A percentile compares a stretch with the other conserved stretches of the same genome.
These are phyloP conservation scores for Boletus fagicola DNA, from an alignment of 768 basidiomycete genomes.

Conservation along the genomic window DNA sequence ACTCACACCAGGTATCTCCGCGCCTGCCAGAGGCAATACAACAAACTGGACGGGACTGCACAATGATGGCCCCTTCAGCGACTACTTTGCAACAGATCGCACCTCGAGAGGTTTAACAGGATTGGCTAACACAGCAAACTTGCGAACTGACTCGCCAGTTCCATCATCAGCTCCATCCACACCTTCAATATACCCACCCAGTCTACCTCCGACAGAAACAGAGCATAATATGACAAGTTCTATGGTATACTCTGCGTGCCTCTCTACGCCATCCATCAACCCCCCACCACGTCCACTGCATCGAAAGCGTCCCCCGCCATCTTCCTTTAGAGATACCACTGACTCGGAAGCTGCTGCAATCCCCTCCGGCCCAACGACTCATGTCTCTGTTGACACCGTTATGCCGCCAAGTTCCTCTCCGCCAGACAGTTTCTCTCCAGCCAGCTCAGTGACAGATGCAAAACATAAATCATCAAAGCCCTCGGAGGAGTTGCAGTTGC, in stretches of 20 bases:
- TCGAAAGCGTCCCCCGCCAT: conserved; percentile 16
- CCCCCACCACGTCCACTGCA: conserved; percentile 17
- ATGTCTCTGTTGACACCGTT: not conserved
- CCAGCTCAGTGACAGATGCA: not conserved
- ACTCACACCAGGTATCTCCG: not conserved
- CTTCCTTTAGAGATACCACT: not conserved
- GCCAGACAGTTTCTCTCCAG: conserved; percentile 23
- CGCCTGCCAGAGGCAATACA: not conserved
- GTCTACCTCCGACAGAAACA: conserved; percentile 36
- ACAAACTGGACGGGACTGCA: not conserved
- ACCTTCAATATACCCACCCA: conserved; percentile 51
- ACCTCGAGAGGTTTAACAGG: conserved; percentile 12
- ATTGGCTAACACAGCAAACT: conserved; percentile 24
- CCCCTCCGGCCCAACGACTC: not conserved
- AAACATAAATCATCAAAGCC: not conserved
- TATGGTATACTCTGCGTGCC: not conserved
- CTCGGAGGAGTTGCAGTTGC: not conserved
- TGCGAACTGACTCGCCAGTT: conserved; percentile 3
- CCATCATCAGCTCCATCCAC: conserved; percentile 42
- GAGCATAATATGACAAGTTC: conserved; percentile 19
- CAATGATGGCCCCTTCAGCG: not conserved
- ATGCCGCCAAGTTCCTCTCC: conserved; percentile 21
- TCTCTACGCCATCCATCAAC: not conserved
- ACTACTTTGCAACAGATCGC: conserved; percentile 12
- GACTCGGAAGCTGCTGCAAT: not conserved